Evolutionary conservation across 306 rosid species (phyloP).

Genomic region (apple (Malus domestica)): DNA sequence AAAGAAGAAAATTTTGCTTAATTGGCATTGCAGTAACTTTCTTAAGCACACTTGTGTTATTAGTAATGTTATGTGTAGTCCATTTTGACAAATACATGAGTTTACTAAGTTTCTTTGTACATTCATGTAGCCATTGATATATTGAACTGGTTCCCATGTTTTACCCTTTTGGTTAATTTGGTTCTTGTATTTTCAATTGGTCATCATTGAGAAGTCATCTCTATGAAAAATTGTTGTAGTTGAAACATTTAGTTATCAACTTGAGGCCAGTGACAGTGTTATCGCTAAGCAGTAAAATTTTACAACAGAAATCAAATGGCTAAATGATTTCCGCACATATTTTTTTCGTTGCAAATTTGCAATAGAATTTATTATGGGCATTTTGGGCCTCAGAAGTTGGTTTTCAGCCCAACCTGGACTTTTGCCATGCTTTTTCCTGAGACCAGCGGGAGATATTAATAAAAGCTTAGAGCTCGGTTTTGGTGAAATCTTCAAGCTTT

Average conservation of each 20-base stretch:
- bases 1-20: no score
- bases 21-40: background rate
- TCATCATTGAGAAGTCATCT: no score
- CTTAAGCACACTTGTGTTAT: no score
- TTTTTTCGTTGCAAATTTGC: no score
- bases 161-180: no score
- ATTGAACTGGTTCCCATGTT: no score
- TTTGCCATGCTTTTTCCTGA: background rate
- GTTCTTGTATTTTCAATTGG: no score
- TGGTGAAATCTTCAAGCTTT: background rate
- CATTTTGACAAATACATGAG: background rate
- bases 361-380: background rate
- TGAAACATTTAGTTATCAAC: no score
- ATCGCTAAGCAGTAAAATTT: no score
- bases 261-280: no score
- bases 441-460: background rate
- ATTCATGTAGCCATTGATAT: background rate
- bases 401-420: background rate
- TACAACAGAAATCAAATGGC: fast-evolving
- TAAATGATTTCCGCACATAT: no score
- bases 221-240: no score
- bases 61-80: background rate
- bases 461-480: background rate
- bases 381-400: background rate
- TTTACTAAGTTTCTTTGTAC: background rate